Evolutionary conservation across 192 early-diverging fungal species (phyloP), one percentile per base, ranked within the genome.

Genomic region (Backusella liffmaniae): DNA sequence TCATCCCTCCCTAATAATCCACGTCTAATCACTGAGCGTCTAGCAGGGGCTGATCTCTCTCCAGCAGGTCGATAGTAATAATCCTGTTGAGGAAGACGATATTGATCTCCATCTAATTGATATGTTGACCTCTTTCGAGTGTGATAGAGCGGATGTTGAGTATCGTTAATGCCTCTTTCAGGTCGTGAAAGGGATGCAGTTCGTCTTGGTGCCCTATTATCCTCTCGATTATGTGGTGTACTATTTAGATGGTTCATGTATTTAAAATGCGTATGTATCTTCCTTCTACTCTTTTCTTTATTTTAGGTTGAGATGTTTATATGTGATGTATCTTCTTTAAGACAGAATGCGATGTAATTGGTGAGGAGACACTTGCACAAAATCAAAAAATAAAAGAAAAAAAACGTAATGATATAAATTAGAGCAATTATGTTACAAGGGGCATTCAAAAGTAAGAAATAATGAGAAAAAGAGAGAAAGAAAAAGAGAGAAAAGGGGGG

Each of bases 101-200:
- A 67, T 7, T 35, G 29, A n/a, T 67, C 66, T 29, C 34, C 70
- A 10, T 71, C 23, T 26, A 39, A 26, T 46, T 21, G 10, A 71
- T 62, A 59, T 12, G 32, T 41, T 41, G 59, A 68, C 35, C 67
- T 70, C 67, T 65, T 41, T 12, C 67, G 73, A 30, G 83, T 82
- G 70, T 83, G 77, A 73, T 87, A 87, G 62, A 84, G 83, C 3
- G 84, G 86, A 32, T 87, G 86, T 62, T 82, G 86, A 23, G 77
- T 41, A 69, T 87, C 84, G 23, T 85, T 79, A 29, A 80, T 80
- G 30, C 85, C 88, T 37, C 89, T 81, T 73, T 89, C 90, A 8
- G 92, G 90, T 13, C 90, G 84, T n/a, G 89, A 83, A n/a, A 92
- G 87, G 46, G 91, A 92, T 67, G 86, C 87, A 79, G 85, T 83